Conservation (phyloP, 2,329 filamentous ascomycete species). For the Fusarium agapanthi region DNA sequence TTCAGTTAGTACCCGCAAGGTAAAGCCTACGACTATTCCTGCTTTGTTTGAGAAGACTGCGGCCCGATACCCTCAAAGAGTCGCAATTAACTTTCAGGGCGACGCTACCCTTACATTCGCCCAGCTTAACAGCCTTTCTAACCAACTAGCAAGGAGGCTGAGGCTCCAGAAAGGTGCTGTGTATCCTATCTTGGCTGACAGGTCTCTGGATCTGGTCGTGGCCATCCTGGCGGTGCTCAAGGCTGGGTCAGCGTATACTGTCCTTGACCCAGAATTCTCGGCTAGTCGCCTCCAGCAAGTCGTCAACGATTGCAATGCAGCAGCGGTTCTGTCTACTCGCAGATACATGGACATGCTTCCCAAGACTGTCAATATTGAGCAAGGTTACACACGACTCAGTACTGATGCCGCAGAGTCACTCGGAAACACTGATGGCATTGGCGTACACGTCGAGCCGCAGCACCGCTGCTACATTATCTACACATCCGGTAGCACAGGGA, state of each 20-base stretch:
- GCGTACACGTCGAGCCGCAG: background rate
- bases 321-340: background rate
- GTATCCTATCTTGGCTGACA: slow-evolving; percentile 6
- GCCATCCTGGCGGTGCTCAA: slow-evolving; percentile 37
- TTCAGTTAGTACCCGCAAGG: background rate
- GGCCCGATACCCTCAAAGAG: background rate
- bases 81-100: slow-evolving; percentile 3
- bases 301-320: slow-evolving; percentile 14
- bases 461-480: slow-evolving; percentile 34
- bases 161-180: background rate
- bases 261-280: slow-evolving; percentile 31
- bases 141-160: background rate
- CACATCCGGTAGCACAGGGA: slow-evolving; percentile 36
- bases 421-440: background rate
- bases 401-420: fast-evolving
- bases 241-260: slow-evolving; percentile 31
- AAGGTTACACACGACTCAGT: background rate
- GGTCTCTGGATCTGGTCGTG: slow-evolving; percentile 19
- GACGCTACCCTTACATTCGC: background rate
- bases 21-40: background rate
- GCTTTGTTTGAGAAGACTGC: background rate
- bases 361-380: background rate
- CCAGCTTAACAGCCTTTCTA: background rate
- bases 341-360: background rate
- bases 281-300: slow-evolving; percentile 24